Conservation (phyloP, 805 yeast genomes). For the Candida awuae region DNA sequence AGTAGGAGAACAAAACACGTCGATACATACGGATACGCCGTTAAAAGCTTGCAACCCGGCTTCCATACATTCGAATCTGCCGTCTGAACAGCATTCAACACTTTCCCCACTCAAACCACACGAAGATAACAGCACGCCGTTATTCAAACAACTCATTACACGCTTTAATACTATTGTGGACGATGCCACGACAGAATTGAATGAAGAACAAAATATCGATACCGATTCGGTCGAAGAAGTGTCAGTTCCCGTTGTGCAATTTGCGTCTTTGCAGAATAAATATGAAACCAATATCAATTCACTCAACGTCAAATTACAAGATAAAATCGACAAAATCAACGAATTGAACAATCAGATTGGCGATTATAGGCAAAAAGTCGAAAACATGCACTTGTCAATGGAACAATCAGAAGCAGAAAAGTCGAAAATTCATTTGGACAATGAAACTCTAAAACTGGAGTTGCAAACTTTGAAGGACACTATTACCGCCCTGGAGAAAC, state of each 20-base stretch:
- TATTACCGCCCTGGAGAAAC: conserved; percentile 1
- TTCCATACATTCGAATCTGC: neutral
- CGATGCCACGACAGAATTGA: neutral
- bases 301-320: neutral
- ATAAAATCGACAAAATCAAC: conserved; percentile 2
- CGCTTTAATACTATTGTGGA: neutral
- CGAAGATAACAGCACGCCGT: neutral
- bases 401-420: conserved; percentile 1
- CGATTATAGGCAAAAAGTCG: conserved; percentile 4
- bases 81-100: neutral
- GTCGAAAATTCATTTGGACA: neutral
- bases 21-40: neutral
- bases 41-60: neutral
- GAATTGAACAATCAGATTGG: conserved; percentile 4
- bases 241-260: neutral
- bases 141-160: neutral
- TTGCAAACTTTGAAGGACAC: conserved; percentile 1
- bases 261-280: conserved; percentile 4
- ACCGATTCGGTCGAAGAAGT: neutral
- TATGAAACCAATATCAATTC: conserved; percentile 4
- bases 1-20: neutral
- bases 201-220: conserved; percentile 1
- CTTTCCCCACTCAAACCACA: neutral
- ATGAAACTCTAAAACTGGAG: conserved; percentile 4
- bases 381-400: conserved; percentile 5